phyloP scores from a whole-genome alignment of 2,329 filamentous ascomycete genomes.

The Coniochaeta ligniaria region DNA sequence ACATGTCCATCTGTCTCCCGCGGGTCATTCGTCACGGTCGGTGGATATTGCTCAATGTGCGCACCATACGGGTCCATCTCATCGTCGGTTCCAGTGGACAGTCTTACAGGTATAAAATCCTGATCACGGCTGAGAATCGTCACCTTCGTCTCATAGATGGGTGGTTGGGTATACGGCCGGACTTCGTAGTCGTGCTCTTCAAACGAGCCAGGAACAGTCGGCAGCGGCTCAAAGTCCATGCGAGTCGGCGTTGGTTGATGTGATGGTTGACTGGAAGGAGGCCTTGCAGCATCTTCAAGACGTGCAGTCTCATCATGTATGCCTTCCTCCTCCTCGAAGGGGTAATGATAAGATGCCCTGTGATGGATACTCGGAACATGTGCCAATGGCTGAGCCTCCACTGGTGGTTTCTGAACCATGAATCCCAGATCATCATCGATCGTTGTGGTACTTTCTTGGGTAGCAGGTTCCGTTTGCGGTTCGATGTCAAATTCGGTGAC shows the following conservation, averaged over 20 bases:
- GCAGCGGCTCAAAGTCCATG: conserved; percentile 12
- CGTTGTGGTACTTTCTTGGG: conserved; percentile 20
- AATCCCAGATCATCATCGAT: conserved; percentile 10
- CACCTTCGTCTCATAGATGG: conserved; percentile 34
- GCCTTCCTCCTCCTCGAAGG: conserved; percentile 37
- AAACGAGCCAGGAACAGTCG: conserved; percentile 5
- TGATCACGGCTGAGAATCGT: conserved; percentile 40
- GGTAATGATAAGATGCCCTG: conserved; percentile 39
- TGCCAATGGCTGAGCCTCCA: conserved; percentile 6
- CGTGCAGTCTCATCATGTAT: conserved; percentile 27
- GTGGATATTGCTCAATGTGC: not conserved
- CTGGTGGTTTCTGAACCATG: conserved; percentile 1
- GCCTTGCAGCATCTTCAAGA: conserved; percentile 32
- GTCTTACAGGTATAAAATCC: conserved; percentile 20
- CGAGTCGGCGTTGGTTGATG: conserved; percentile 18
- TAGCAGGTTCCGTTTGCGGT: conserved; percentile 51
- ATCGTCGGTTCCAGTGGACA: not conserved
- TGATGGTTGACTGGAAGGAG: conserved; percentile 15
- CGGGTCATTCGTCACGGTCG: not conserved
- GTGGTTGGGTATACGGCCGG: conserved; percentile 26
- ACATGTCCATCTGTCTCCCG: not conserved
- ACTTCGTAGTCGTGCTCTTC: conserved; percentile 30
- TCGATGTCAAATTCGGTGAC: conserved; percentile 70
- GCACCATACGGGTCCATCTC: not conserved
- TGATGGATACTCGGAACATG: conserved; percentile 20